Evolutionary conservation across 2,329 filamentous ascomycete species (phyloP), one percentile per base, ranked within the genome.

Genomic region (Ceratocystis eucalypticola): DNA sequence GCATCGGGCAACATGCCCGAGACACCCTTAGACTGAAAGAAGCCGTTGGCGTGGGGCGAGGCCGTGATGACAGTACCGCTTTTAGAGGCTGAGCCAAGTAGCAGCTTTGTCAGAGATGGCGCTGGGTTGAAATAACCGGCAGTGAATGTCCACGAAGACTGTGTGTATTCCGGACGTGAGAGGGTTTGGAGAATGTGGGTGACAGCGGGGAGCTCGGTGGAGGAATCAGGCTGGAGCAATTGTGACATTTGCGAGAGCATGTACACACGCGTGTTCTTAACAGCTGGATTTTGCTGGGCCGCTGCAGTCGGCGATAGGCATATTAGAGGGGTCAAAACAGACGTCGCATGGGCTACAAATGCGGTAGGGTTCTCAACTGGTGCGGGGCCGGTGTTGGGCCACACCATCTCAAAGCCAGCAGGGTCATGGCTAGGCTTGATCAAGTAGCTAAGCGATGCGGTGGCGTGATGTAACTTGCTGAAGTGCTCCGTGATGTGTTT

Each of bases 91-190:
- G 90, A 91, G 5, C 82, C 80, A 41, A 99, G 84, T 0, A 99
- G 80, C 0, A 96, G 82, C 48, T 86, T 83, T 1, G 89, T 92
- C 22, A 97, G 83, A 3, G 87, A 85, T 0, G 91, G 88, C 5
- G 91, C 91, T 66, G 96, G 96, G 77, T 99, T 99, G 79, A 99
- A 99, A 77, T 99, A 99, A 64, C 94, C 94, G 0, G 94, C 94
- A 0, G 94, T 97, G 75, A 99, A 97, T 0, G 91, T 94, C 94
- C 94, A 99, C 15, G 85, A 87, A 0, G 88, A 89, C 44, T 84
- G 81, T 8, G 80, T 77, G 71, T 90, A 88, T 5, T 80, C 77
- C 0, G 88, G 82, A 0, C 75, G 77, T 0, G 87, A 81, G 2
- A 96, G 81, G 0, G 82, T 83, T 55, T 82, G 82, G 2, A 97